Base-by-base conservation (phyloP, 2,329 filamentous ascomycete species). In the Graphium sp. region DNA sequence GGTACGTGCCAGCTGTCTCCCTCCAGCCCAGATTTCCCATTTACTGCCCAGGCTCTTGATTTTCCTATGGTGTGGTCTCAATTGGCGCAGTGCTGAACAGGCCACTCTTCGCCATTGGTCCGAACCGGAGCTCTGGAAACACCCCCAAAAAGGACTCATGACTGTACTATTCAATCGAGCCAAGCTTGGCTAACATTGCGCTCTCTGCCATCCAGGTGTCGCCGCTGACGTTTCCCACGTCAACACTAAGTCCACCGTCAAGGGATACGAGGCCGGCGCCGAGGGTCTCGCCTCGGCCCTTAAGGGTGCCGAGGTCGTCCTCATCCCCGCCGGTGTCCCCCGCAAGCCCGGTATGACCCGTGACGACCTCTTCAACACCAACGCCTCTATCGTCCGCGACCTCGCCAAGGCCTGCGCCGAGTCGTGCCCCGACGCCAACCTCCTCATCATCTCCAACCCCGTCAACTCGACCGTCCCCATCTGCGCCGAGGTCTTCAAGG, bases 361-460 rank as follows among this genome's bases (percentile, higher is more conserved):
- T 69, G 89, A 98, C 62, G 87, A 98, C 56, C 78, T 98, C 40
- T 98, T 98, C 84, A 95, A 95, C 76, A 98, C 87, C 71, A 98
- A 98, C 61, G 89, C 89, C 58, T 92, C 83, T 55, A 98, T 98
- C 57, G 89, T 98, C 55, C 85, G 87, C 52, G 89, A 95, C 61
- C 75, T 98, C 41, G 85, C 87, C 63, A 92, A 93, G 74, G 85
- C 84, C 47, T 75, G 74, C 50, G 89, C 89, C 49, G 74, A 92
- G 49, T 71, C 81, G 44, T 71, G 77, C 52, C 89, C 89, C 48
- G 69, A 94, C 40, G 89, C 89, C 59, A 92, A 92, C 64, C 69
- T 95, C 56, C 74, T 95, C 53, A 74, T 98, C 68, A 98, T 98
- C 63, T 74, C 85, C 60, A 98, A 98, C 76, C 89, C 89, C 37